Base-by-base conservation (phyloP, 2,329 filamentous ascomycete species). In the Chrysosporium queenslandicum region DNA sequence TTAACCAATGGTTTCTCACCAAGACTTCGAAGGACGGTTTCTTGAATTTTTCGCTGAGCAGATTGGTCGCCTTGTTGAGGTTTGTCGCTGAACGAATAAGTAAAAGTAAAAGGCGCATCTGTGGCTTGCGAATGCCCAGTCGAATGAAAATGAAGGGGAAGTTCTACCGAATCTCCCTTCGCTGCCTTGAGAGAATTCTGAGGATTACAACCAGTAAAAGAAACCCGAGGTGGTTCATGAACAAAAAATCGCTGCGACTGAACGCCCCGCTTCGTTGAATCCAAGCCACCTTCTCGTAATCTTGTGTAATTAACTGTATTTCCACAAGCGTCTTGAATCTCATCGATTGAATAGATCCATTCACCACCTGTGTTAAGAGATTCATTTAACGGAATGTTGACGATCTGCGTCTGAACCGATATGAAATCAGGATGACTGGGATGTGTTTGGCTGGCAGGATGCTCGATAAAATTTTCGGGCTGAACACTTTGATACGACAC, bases 401-500 rank as follows among this genome's bases (percentile, higher is more conserved):
- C 82, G 37, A 74, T 83, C 53, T 86, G 83, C 18, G 83, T 74
- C 53, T 80, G 81, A 14, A 87, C 88, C 92, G 92, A 97, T 0
- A 85, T 82, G 30, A 85, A 76, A 9, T 70, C 73, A 1, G 70
- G 61, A 30, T 65, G 59, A 36, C 73, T 77, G 11, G 77, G 69
- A 39, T 74, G 70, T 46, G 77, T 74, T 41, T 80, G 76, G 46
- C 78, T 78, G n/a, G 85, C 70, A 32, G 94, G 73, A 1, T 89
- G 88, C 1, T 88, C 94, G 2, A 79, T 75, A 61, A 90, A 84
- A 32, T 87, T 86, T 46, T 96, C 89, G 0, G 92, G 90, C 61
- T 95, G 90, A 41, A 98, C 81, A 62, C 87, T 95, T 68, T 97
- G 90, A 60, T 94, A 91, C 57, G 91, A 88, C 59, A 90, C 88